phyloP scores from a whole-genome alignment of 192 early-diverging fungal species.

The Podila epicladia region DNA sequence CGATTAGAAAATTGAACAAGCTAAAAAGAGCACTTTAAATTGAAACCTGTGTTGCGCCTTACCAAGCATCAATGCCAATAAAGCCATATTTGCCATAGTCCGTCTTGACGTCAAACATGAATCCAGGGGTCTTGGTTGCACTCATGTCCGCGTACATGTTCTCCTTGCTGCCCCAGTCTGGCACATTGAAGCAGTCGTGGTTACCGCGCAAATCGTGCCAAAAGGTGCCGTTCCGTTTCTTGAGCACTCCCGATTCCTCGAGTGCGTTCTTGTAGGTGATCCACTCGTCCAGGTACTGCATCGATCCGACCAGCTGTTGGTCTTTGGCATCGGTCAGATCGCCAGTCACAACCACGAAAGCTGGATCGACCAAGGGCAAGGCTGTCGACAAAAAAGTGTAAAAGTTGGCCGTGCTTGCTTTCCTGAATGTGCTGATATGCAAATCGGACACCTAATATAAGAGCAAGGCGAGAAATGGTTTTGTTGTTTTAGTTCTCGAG shows the following conservation, averaged over 20 bases:
- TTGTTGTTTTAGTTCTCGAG: too few relatives aligned
- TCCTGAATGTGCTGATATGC: slow-evolving; percentile 81
- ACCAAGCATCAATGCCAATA: slow-evolving; percentile 86
- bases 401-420: slow-evolving; percentile 79
- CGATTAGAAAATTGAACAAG: neutral
- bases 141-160: slow-evolving; percentile 74
- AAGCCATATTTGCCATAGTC: slow-evolving; percentile 85
- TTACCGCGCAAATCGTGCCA: slow-evolving; percentile 94
- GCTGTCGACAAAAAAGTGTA: slow-evolving; percentile 75
- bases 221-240: slow-evolving; percentile 64
- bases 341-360: slow-evolving; percentile 84
- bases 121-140: slow-evolving; percentile 59
- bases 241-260: slow-evolving; percentile 56
- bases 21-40: neutral
- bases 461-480: neutral
- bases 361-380: slow-evolving; percentile 80
- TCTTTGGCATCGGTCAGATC: slow-evolving; percentile 93
- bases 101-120: slow-evolving; percentile 66
- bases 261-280: slow-evolving; percentile 72
- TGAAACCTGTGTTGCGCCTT: slow-evolving; percentile 4
- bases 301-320: slow-evolving; percentile 65
- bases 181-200: slow-evolving; percentile 92
- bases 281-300: slow-evolving; percentile 90
- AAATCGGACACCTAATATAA: slow-evolving; percentile 77
- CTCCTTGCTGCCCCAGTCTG: slow-evolving; percentile 60